Base-by-base conservation (phyloP, 2,329 filamentous ascomycete genomes). In the Colletotrichum falcatum region DNA sequence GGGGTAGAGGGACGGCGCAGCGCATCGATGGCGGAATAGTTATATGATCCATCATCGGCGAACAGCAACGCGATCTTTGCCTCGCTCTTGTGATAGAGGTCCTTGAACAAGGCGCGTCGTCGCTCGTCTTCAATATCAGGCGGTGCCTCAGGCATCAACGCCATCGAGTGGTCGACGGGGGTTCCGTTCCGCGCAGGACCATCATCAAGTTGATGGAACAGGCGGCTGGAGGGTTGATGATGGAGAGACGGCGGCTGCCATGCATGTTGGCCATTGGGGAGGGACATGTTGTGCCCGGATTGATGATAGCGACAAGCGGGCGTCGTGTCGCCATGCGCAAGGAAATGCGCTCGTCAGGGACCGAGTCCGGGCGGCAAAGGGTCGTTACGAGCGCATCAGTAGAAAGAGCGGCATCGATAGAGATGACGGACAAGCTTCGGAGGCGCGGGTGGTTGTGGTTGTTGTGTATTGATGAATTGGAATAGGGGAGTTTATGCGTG, bases 41-140 rank as follows among this genome's bases (percentile, higher is more conserved):
- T 85, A 75, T 89, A 86, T 71, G 80, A 80, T 76, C 88, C 84
- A 78, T 89, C 84, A 72, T 87, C 83, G 76, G 82, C 78, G 79
- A 97, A 97, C n/a, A 98, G 84, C 51, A 89, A 85, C 73, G 90
- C 88, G 77, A 98, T 91, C 81, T 90, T 92, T 75, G 89, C 87
- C 82, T 98, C 94, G 76, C 89, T 91, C 80, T 89, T 89, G 78
- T 89, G 89, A 85, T 93, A 97, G 65, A 95, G 84, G 68, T 94
- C 90, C 79, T 90, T 89, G 81, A 98, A 96, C 78, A 91, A 85
- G 77, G 89, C 86, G 81, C 92, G 91, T 79, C 90, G 87, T 75
- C 89, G 88, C 79, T 95, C 92, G 60, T 94, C 92, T 77, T 91
- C 85, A 77, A 85, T 83, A 81, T 90, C 87, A 72, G 80, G 75